phyloP scores from a whole-genome alignment of 495 filamentous ascomycete genomes.

The Hyphodiscus hymeniophilus region DNA sequence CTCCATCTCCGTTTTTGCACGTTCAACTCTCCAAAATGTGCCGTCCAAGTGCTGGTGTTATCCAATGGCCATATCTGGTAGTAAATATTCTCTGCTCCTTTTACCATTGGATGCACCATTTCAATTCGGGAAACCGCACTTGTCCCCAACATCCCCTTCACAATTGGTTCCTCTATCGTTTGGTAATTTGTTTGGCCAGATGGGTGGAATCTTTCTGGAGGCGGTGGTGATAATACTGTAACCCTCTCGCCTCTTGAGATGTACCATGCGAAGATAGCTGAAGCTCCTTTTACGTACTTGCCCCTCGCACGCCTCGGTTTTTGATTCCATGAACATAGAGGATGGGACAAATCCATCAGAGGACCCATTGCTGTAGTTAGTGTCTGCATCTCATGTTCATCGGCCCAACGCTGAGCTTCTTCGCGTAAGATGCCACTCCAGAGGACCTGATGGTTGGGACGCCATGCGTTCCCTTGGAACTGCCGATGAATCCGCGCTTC shows the following conservation, averaged over 20 bases:
- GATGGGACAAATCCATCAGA: slow-evolving; percentile 1
- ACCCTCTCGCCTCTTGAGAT: slow-evolving; percentile 2
- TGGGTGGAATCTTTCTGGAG: slow-evolving; percentile 1
- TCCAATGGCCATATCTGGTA: slow-evolving; percentile 4
- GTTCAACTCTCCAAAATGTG: neutral
- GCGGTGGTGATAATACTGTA: neutral
- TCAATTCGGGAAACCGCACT: neutral
- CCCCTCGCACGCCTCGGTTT: neutral
- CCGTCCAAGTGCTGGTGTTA: neutral
- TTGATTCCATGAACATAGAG: neutral
- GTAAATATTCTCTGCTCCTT: neutral
- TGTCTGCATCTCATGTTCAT: slow-evolving; percentile 3
- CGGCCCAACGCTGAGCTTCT: slow-evolving; percentile 1
- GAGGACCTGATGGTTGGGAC: neutral
- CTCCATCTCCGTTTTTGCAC: neutral
- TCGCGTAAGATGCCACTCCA: neutral
- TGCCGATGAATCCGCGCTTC: neutral
- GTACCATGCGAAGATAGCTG: slow-evolving; percentile 6
- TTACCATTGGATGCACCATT: slow-evolving; percentile 1
- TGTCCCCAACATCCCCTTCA: neutral
- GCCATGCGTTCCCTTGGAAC: neutral
- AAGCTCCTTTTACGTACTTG: slow-evolving; percentile 8
- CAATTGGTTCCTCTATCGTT: slow-evolving; percentile 1
- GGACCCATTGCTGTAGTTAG: slow-evolving; percentile 4
- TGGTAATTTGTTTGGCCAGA: slow-evolving; percentile 2